These are phyloP conservation scores for Malassezia dermatis DNA, from an alignment of 1,284 basidiomycete species.

Conservation along the genomic window DNA sequence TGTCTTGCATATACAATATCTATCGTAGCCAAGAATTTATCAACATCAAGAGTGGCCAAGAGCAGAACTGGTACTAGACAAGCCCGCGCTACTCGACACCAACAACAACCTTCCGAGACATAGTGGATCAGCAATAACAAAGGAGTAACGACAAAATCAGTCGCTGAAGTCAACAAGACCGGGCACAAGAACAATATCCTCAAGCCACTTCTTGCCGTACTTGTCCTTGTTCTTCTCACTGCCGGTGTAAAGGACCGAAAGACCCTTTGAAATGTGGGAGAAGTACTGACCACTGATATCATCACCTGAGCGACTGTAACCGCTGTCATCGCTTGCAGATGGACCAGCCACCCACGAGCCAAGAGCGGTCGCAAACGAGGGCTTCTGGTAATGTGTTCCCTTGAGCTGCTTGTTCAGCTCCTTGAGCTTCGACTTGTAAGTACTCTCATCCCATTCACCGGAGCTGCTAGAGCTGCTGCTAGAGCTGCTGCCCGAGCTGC, in stretches of 20 bases:
- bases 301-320: slow-evolving; percentile 32
- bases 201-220: slow-evolving; percentile 26
- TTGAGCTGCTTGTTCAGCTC: slow-evolving; percentile 4
- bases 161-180: slow-evolving; percentile 36
- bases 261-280: slow-evolving; percentile 23
- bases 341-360: slow-evolving; percentile 46
- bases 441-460: not conserved
- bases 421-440: slow-evolving; percentile 4
- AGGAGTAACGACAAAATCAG: not conserved
- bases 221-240: slow-evolving; percentile 1
- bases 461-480: not conserved
- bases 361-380: slow-evolving; percentile 23
- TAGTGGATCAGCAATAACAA: not conserved
- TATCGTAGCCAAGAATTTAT: not conserved
- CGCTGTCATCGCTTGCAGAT: slow-evolving; percentile 24
- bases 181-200: slow-evolving; percentile 21
- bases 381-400: slow-evolving; percentile 4
- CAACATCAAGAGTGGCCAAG: not conserved
- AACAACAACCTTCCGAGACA: not conserved
- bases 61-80: not conserved
- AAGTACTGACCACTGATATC: slow-evolving; percentile 37
- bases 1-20: not conserved
- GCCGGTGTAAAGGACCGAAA: slow-evolving; percentile 29
- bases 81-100: not conserved
- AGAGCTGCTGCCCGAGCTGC: slow-evolving; percentile 1